These are phyloP conservation scores for Arachis hypogaea DNA, from an alignment of 306 rosid genomes.

Conservation along the genomic window DNA sequence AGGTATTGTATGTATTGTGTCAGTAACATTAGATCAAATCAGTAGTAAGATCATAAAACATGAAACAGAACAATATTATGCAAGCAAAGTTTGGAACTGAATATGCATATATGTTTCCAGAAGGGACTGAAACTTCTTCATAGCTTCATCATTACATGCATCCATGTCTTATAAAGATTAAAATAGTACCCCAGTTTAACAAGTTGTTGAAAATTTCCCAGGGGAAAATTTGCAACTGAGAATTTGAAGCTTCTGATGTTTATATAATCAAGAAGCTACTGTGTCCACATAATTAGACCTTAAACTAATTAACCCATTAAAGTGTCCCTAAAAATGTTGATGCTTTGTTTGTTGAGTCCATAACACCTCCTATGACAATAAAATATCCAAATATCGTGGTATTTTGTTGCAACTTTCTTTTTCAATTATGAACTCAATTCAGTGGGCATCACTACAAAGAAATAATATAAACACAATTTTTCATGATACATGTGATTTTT, in stretches of 20 bases:
- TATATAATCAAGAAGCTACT: background rate
- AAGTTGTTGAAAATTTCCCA: background rate
- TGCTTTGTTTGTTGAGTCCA: constrained; percentile 10
- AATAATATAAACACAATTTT: too few species aligned
- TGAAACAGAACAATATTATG: constrained; percentile 18
- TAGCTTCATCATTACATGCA: constrained; percentile 66
- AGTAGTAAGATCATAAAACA: constrained; percentile 34
- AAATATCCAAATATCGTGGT: background rate
- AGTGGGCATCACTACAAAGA: background rate
- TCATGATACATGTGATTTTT: too few species aligned
- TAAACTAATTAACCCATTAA: background rate
- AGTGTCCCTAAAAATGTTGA: background rate
- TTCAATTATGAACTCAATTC: background rate
- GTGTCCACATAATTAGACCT: constrained; percentile 9
- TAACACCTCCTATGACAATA: background rate
- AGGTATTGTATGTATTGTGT: too few species aligned
- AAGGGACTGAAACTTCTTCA: constrained; percentile 67
- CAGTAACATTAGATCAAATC: too few species aligned
- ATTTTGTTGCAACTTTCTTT: background rate
- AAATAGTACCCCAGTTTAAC: background rate
- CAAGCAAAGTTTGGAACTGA: constrained; percentile 10
- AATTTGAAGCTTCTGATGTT: constrained; percentile 22
- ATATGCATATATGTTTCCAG: constrained; percentile 65
- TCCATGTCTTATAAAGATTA: constrained; percentile 54
- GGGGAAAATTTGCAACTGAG: constrained; percentile 37